Base-by-base conservation (phyloP, 1,139 yeast genomes). In the Debaryomyces fabryi region DNA sequence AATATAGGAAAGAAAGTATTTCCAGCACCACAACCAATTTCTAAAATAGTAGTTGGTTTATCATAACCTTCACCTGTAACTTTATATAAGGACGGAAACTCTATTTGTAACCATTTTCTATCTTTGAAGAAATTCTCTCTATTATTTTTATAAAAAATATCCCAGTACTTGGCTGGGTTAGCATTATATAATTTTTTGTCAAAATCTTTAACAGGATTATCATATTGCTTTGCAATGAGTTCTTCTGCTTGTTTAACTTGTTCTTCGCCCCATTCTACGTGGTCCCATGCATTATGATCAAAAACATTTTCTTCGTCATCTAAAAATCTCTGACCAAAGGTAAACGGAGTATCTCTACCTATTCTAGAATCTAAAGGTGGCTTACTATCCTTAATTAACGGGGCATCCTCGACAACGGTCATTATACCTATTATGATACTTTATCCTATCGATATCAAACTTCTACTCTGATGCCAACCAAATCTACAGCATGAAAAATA, bases 11-110 rank as follows among this genome's bases (percentile, higher is more conserved):
- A 93, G 69, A 93, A 79, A 0, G 99, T 93, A 65, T 95, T 95
- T 12, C 99, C 99, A 2, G 97, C 99, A 48, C 99, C 99, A 70
- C 99, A 93, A 3, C 99, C 99, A 47, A 95, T 87, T 65, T 93
- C 99, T 47, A 93, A 77, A 32, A 93, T 86, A 2, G 86, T 83
- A 25, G 79, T 78, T 4, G 86, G 81, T n/a, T 90, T 86, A 12
- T 85, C 78, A 55, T 67, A 71, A 39, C 83, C 88, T 44, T 81
- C 76, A 47, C 81, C 78, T 1, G 96, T 88, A 3, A 91, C 87
- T 52, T 84, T 86, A 61, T 87, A 92, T 35, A 93, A 72, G 13
- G 82, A 75, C 0, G 99, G 99, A 56, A 93, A 93, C 69, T 93
- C 99, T 44, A 92, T 87, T 62, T 88, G 90, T 50, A 93, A 75